Conservation (phyloP, 2,329 filamentous ascomycete species). For the Penicillium thymicola region DNA sequence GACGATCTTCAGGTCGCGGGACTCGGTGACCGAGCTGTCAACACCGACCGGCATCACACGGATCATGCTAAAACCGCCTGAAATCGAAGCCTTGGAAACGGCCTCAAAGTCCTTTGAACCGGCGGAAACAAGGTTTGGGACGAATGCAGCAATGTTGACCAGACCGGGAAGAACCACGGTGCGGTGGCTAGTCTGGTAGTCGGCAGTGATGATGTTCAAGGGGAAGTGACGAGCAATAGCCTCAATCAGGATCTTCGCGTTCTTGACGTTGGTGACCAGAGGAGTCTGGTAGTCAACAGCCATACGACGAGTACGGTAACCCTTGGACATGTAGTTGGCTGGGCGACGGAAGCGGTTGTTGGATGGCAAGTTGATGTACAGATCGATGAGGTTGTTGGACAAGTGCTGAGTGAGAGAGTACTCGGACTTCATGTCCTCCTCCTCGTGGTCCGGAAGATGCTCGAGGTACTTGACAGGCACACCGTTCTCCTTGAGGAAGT, state of each 20-base stretch:
- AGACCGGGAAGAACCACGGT: constrained; percentile 70
- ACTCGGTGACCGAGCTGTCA: constrained; percentile 69
- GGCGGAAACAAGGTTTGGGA: constrained; percentile 65
- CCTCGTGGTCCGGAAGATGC: constrained; percentile 66
- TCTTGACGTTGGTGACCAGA: constrained; percentile 97
- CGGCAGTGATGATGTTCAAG: constrained; percentile 75
- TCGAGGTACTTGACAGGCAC: constrained; percentile 93
- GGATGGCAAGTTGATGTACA: constrained; percentile 99
- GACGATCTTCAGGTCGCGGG: constrained; percentile 66
- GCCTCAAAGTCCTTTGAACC: constrained; percentile 65
- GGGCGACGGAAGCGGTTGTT: constrained; percentile 96
- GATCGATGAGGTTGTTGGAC: constrained; percentile 94
- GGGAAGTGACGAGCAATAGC: constrained; percentile 87
- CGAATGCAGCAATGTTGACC: constrained; percentile 76
- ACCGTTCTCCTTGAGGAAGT: constrained; percentile 90
- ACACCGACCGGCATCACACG: constrained; percentile 73
- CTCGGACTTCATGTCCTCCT: constrained; percentile 86
- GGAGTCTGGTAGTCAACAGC: constrained; percentile 97
- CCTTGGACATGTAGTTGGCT: constrained; percentile 97
- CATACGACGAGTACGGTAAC: constrained; percentile 95
- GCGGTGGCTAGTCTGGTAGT: constrained; percentile 87
- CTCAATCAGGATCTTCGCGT: constrained; percentile 94
- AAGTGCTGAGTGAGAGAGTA: constrained; percentile 96
- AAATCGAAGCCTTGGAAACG: constrained; percentile 70
- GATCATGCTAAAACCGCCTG: constrained; percentile 75